Percentiles rank a stretch among this genome's conserved stretches.
Conservation (phyloP, 2,329 filamentous ascomycete species). For the Fusarium floridanum region DNA sequence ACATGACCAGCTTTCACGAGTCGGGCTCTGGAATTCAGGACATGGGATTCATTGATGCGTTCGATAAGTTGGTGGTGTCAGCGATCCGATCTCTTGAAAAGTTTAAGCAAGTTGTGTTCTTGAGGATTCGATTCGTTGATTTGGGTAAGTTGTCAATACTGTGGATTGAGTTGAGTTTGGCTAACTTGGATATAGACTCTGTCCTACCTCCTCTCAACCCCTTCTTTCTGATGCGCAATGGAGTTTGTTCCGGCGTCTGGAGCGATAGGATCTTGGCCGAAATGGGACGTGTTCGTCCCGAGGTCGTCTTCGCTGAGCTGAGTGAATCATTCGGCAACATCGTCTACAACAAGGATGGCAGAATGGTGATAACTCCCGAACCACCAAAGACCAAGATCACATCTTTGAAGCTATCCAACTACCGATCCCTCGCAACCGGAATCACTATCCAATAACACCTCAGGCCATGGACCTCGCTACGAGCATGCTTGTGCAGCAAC, state of each 20-base stretch:
- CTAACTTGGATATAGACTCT: constrained; percentile 65
- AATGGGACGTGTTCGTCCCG: constrained; percentile 70
- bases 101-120: constrained; percentile 70
- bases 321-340: constrained; percentile 74
- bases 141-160: constrained; percentile 62
- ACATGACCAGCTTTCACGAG: constrained; percentile 68
- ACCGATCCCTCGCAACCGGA: constrained; percentile 61
- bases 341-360: constrained; percentile 69
- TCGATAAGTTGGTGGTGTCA: constrained; percentile 76
- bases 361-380: constrained; percentile 68
- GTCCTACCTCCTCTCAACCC: constrained; percentile 78
- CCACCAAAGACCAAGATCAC: constrained; percentile 65
- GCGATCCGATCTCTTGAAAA: constrained; percentile 71
- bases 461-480: background rate
- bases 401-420: constrained; percentile 70
- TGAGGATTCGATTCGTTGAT: constrained; percentile 82
- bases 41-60: constrained; percentile 77
- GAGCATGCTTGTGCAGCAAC: background rate
- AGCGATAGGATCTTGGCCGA: constrained; percentile 74
- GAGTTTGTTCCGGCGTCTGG: constrained; percentile 78
- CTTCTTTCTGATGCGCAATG: constrained; percentile 74
- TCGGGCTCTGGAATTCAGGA: constrained; percentile 78
- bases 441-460: constrained; percentile 53
- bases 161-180: background rate
- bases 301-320: constrained; percentile 71